phyloP scores from a whole-genome alignment of 257 asterid species.

The Scutellaria barbata region DNA sequence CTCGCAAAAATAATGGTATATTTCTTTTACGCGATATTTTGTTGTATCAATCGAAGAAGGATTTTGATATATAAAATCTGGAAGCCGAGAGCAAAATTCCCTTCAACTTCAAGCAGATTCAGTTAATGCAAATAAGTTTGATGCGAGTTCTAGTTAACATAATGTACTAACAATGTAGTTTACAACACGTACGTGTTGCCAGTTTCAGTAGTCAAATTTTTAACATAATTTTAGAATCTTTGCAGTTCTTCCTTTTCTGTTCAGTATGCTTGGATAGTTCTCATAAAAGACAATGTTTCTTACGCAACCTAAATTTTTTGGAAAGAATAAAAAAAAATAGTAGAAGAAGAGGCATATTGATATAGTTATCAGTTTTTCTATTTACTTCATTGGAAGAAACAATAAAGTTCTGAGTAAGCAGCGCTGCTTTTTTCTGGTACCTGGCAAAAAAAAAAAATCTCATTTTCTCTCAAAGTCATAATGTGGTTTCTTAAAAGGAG shows the following conservation, averaged over 20 bases:
- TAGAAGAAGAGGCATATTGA: conserved; percentile 25
- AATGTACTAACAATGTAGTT: conserved; percentile 15
- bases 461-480: conserved; percentile 14
- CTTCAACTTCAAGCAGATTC: too few species aligned
- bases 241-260: conserved; percentile 52
- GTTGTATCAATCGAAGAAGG: too few species aligned
- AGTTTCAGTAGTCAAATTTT: too few species aligned
- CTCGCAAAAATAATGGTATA: too few species aligned
- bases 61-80: too few species aligned
- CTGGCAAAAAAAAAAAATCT: conserved; percentile 36
- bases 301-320: conserved; percentile 43
- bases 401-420: conserved; percentile 48
- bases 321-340: conserved; percentile 10
- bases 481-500: not conserved
- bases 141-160: conserved; percentile 21
- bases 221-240: conserved; percentile 40
- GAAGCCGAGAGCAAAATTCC: too few species aligned
- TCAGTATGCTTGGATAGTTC: conserved; percentile 55
- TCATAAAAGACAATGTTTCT: conserved; percentile 51
- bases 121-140: conserved; percentile 32
- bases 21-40: too few species aligned
- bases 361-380: conserved; percentile 25
- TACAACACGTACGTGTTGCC: conserved; percentile 14
- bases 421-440: conserved; percentile 59
- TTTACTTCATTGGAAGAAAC: conserved; percentile 57